Percentiles rank a stretch among this genome's conserved stretches.
Evolutionary conservation across 768 basidiomycete genomes (phyloP).

Genomic region (Amanita pallidorosea): DNA sequence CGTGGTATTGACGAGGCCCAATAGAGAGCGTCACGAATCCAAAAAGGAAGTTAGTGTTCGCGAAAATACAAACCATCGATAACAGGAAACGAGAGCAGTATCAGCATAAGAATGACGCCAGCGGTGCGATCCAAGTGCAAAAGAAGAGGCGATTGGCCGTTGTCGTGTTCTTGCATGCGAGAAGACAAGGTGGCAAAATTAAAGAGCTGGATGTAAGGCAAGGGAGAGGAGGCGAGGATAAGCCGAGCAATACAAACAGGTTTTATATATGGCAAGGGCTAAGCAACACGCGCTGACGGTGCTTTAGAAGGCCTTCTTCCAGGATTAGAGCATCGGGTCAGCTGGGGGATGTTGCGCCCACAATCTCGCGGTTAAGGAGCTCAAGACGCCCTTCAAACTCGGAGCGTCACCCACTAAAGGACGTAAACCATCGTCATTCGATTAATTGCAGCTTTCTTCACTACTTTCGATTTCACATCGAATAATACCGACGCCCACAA

Average conservation of each 20-base stretch:
- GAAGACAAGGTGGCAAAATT: no score
- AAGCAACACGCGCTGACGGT: background rate
- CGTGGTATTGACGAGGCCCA: background rate
- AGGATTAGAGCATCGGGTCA: background rate
- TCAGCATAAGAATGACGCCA: background rate
- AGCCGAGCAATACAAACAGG: background rate
- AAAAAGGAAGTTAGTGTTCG: conserved; percentile 6
- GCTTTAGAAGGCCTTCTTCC: background rate
- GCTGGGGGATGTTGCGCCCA: background rate
- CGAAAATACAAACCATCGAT: background rate
- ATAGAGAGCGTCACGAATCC: background rate
- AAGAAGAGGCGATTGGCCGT: no score
- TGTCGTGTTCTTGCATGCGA: no score
- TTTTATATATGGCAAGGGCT: background rate
- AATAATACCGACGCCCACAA: background rate
- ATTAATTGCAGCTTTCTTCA: background rate
- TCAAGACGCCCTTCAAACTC: background rate
- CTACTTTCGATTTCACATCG: background rate
- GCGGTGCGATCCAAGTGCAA: background rate
- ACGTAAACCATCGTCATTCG: background rate
- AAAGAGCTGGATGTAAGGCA: background rate
- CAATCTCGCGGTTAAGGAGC: background rate
- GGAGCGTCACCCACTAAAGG: no score
- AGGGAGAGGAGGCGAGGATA: background rate
- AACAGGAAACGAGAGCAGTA: no score